Conservation (phyloP, 1,284 basidiomycete genomes). For the Mycena citricolor region DNA sequence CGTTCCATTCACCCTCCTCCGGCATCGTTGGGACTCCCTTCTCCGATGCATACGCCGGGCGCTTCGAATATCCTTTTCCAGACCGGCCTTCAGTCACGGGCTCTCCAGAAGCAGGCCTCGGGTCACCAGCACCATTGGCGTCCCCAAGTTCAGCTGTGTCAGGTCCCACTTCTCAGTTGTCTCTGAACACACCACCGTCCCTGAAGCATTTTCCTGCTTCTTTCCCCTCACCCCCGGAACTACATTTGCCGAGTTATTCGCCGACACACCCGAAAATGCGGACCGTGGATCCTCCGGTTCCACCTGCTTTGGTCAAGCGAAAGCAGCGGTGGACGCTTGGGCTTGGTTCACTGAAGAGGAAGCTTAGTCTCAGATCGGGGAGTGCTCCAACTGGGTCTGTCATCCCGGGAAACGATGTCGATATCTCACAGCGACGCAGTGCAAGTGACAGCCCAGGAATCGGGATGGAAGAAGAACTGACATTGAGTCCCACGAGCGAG, state of each 20-base stretch:
- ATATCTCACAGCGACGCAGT: no score
- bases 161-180: conserved; percentile 15
- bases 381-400: conserved; percentile 2
- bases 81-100: conserved; percentile 2
- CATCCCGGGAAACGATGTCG: no score
- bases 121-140: conserved; percentile 10
- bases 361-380: conserved; percentile 14
- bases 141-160: conserved; percentile 10
- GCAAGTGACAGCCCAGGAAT: no score
- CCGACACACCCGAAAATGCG: conserved; percentile 23
- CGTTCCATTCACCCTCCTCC: conserved; percentile 21
- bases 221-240: conserved; percentile 15
- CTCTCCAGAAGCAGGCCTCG: conserved; percentile 16
- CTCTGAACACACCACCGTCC: conserved; percentile 13
- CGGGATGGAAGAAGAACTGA: no score
- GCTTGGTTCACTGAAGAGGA: conserved; percentile 12
- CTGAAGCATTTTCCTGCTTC: conserved; percentile 21
- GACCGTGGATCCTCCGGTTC: conserved; percentile 15
- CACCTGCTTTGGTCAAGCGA: conserved; percentile 17
- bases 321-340: conserved; percentile 18
- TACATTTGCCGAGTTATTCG: conserved; percentile 18
- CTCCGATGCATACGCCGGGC: conserved; percentile 15
- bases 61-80: conserved; percentile 22
- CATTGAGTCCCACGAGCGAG: no score
- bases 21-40: conserved; percentile 23